phyloP scores from a whole-genome alignment of 2,329 filamentous ascomycete genomes.

The Tolypocladium cylindrosporum region DNA sequence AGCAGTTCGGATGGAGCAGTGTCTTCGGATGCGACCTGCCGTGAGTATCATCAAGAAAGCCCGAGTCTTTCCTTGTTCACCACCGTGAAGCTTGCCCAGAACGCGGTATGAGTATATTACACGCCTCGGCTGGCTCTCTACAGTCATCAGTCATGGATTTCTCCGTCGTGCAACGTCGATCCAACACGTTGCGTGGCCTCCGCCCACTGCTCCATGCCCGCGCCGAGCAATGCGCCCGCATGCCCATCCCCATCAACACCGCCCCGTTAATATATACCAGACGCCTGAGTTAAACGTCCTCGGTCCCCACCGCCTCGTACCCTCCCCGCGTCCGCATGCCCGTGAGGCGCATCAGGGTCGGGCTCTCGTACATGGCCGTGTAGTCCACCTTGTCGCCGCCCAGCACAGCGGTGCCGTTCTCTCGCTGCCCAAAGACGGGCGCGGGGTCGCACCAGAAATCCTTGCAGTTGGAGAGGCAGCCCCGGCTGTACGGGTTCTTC shows the following conservation, averaged over 20 bases:
- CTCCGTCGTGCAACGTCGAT: not conserved
- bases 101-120: not conserved
- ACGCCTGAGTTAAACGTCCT: slow-evolving; percentile 30
- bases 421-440: slow-evolving; percentile 65
- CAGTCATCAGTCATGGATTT: not conserved
- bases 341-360: slow-evolving; percentile 53
- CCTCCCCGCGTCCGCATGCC: slow-evolving; percentile 40
- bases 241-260: not conserved
- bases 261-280: not conserved
- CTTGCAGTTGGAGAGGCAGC: slow-evolving; percentile 77
- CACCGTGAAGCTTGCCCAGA: no score
- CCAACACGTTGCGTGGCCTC: not conserved
- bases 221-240: not conserved
- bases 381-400: slow-evolving; percentile 79
- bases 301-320: slow-evolving; percentile 53
- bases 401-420: slow-evolving; percentile 65
- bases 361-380: slow-evolving; percentile 79
- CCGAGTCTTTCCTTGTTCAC: no score
- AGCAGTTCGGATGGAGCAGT: no score
- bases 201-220: not conserved
- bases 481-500: slow-evolving; percentile 77
- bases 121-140: not conserved
- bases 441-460: slow-evolving; percentile 95
- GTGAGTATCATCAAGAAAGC: no score
- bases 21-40: no score